phyloP scores from a whole-genome alignment of 169 alveolate species.

The Plasmodium coatneyi region DNA sequence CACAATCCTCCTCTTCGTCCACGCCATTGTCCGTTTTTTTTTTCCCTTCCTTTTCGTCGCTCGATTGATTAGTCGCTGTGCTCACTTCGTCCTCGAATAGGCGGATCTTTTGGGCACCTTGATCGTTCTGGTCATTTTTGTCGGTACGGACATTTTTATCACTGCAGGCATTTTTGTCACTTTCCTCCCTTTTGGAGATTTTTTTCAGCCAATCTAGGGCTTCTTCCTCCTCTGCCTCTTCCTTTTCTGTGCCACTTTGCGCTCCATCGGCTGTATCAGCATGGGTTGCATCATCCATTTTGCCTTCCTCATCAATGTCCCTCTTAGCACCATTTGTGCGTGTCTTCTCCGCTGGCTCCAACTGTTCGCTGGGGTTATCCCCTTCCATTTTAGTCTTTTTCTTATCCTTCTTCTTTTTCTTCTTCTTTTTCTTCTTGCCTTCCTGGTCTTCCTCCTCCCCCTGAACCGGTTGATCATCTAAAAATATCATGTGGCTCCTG shows the following conservation, averaged over 20 bases:
- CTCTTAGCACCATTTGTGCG: background rate
- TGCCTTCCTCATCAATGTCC: background rate
- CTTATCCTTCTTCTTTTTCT: background rate
- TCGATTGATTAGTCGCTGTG: background rate
- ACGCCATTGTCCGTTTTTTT: background rate
- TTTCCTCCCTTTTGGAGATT: conserved; percentile 36
- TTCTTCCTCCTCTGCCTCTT: conserved; percentile 49
- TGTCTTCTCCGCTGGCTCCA: background rate
- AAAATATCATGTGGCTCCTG: conserved; percentile 44
- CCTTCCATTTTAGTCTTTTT: background rate
- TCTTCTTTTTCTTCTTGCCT: background rate
- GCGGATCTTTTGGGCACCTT: background rate
- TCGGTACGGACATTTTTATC: background rate
- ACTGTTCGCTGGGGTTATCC: background rate
- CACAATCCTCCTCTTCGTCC: conserved; percentile 21
- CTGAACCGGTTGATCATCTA: conserved; percentile 13
- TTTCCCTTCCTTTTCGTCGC: background rate
- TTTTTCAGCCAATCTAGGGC: conserved; percentile 67
- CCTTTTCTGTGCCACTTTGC: background rate
- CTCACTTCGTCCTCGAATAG: background rate
- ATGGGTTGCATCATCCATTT: background rate
- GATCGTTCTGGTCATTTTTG: background rate
- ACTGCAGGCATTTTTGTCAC: background rate
- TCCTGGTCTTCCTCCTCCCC: background rate
- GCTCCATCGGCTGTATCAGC: background rate